Evolutionary conservation across 164 flowering plant species (phyloP), one percentile per base, ranked within the genome.

Genomic region (Buxus sempervirens): DNA sequence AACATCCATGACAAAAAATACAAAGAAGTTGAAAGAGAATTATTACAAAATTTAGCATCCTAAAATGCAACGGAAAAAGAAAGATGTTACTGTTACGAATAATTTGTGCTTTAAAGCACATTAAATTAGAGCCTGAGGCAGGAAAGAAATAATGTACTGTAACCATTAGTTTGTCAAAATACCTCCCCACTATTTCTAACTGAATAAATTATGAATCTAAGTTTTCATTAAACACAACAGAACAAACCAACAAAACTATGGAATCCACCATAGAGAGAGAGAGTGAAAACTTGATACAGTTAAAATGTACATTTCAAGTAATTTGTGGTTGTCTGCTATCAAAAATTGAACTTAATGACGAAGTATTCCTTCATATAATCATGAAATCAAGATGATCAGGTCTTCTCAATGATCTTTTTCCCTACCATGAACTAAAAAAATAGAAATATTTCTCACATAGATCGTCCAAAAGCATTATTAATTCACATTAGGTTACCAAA

Each of bases 1-100:
- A 62, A 77, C 73, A 74, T 60, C 58, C 79, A 77, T 16, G 72
- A 70, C 41, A 58, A 8, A 62, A 4, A 56, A 68, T 65, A 69
- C 53, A 22, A 54, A 28, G 0, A 64, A 60, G 41, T 27, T 19
- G 38, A 13, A 72, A 70, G 38, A 32, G 38, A 32, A 32, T 32
- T 3, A 32, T 32, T 32, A 32, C 38, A 7, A 32, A 7, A 32
- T 32, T 32, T 32, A 7, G 38, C 38, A 7, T 32, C 38, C 38
- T 32, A 32, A 32, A 32, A 32, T 32, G 7, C 38, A 32, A 32
- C 38, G 38, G 25, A 27, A 25, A 58, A 59, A 69, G 6, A 58
- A 59, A 69, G 6, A n/a, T 32, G 32, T 70, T 28, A 61, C 25
- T 20, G 0, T 4, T 0, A 63, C 24, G 54, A 5, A 15, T 32